Conservation (phyloP, 2,329 filamentous ascomycete species). For the Stenocarpella maydis region DNA sequence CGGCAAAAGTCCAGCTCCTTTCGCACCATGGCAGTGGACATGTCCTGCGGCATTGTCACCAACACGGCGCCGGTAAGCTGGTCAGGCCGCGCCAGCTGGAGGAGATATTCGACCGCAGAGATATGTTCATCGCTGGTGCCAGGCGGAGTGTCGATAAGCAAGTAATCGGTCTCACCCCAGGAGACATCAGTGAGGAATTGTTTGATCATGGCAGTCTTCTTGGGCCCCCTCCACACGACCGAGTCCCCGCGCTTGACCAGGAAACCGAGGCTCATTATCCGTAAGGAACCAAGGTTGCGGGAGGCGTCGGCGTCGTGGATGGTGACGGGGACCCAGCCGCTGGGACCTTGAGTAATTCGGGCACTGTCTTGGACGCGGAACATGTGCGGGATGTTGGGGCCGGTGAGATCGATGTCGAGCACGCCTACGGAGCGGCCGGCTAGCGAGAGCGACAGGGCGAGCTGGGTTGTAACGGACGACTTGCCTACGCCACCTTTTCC, state of each 20-base stretch:
- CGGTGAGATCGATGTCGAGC: constrained; percentile 94
- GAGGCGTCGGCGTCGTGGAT: constrained; percentile 72
- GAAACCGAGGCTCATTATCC: constrained; percentile 94
- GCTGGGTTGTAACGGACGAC: constrained; percentile 95
- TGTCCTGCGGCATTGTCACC: constrained; percentile 94
- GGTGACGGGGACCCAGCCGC: constrained; percentile 89
- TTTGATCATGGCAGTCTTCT: constrained; percentile 98
- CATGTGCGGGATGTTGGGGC: constrained; percentile 94
- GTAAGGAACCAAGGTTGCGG: constrained; percentile 67
- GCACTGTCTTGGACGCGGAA: constrained; percentile 82
- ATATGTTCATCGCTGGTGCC: constrained; percentile 98
- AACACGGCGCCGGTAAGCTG: constrained; percentile 89
- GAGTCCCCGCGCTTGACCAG: constrained; percentile 86
- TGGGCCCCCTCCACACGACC: constrained; percentile 96
- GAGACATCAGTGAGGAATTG: constrained; percentile 93
- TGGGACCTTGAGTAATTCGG: constrained; percentile 90
- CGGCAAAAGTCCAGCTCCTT: constrained; percentile 94
- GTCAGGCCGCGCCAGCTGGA: constrained; percentile 67
- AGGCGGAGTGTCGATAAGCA: constrained; percentile 94
- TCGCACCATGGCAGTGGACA: constrained; percentile 90
- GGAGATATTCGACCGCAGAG: constrained; percentile 85
- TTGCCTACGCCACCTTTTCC: constrained; percentile 99
- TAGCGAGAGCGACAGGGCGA: constrained; percentile 87
- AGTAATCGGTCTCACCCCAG: constrained; percentile 88
- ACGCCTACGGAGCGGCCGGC: constrained; percentile 91